Conservation (phyloP, 2,329 filamentous ascomycete genomes). For the Penicillium sp. region DNA sequence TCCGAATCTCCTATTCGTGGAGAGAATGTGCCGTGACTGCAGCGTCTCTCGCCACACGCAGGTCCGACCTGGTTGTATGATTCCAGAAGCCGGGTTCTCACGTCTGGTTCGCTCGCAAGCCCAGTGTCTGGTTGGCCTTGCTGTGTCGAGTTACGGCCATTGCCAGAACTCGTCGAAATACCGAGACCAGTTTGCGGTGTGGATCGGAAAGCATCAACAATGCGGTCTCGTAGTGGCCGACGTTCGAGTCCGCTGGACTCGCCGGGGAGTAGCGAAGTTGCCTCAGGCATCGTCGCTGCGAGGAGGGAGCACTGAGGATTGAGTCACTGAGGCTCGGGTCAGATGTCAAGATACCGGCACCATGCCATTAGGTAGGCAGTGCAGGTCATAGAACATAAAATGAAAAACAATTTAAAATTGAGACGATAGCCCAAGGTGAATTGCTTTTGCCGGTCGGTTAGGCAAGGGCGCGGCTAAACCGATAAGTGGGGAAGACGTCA, state of each 20-base stretch:
- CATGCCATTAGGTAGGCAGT: slow-evolving; percentile 12
- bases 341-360: not conserved
- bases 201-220: slow-evolving; percentile 32
- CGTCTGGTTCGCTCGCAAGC: slow-evolving; percentile 26
- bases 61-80: slow-evolving; percentile 38
- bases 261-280: slow-evolving; percentile 20
- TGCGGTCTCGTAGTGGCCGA: slow-evolving; percentile 32
- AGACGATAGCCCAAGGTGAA: not conserved
- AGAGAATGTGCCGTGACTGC: slow-evolving; percentile 74
- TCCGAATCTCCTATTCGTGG: slow-evolving; percentile 59
- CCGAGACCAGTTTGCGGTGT: slow-evolving; percentile 13
- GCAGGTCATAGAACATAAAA: slow-evolving; percentile 2
- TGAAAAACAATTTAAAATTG: slow-evolving; percentile 5
- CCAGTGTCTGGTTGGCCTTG: slow-evolving; percentile 6
- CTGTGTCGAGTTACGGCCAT: not conserved
- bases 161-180: slow-evolving; percentile 4
- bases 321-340: not conserved
- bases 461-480: slow-evolving; percentile 24
- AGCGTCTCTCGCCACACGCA: slow-evolving; percentile 45
- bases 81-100: slow-evolving; percentile 38
- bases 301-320: not conserved
- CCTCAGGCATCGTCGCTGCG: slow-evolving; percentile 27
- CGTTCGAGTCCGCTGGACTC: slow-evolving; percentile 21
- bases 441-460: slow-evolving; percentile 10
- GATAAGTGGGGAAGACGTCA: slow-evolving; percentile 21